Conservation (phyloP, 768 basidiomycete species). For the Boletus reticulatus region DNA sequence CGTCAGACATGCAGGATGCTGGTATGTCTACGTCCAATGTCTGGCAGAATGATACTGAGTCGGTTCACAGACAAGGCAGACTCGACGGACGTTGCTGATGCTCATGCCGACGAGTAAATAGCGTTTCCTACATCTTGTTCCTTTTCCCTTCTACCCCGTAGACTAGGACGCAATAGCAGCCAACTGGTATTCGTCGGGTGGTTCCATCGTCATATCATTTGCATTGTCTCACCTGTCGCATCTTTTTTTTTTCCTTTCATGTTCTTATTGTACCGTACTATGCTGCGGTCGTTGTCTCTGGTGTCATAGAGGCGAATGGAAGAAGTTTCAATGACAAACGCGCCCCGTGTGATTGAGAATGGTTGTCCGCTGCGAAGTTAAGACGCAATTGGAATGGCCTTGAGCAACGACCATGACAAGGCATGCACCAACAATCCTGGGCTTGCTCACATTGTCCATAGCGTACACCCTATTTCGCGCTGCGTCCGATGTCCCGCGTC, state of each 20-base stretch:
- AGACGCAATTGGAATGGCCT: too few relatives aligned
- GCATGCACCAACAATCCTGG: slow-evolving; percentile 10
- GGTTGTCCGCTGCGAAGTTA: too few relatives aligned
- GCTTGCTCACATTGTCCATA: slow-evolving; percentile 38
- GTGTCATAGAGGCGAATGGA: slow-evolving; percentile 33
- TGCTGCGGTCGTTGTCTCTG: slow-evolving; percentile 32
- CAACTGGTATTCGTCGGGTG: slow-evolving; percentile 10
- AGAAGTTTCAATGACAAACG: slow-evolving; percentile 28
- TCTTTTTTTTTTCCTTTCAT: slow-evolving; percentile 27
- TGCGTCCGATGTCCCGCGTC: slow-evolving; percentile 41
- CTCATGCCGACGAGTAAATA: slow-evolving; percentile 63
- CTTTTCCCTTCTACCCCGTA: slow-evolving; percentile 15
- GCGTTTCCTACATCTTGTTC: slow-evolving; percentile 7
- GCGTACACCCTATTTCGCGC: slow-evolving; percentile 42
- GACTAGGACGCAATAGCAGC: slow-evolving; percentile 12
- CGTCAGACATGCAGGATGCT: slow-evolving; percentile 94
- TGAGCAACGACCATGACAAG: slow-evolving; percentile 9
- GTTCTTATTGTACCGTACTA: slow-evolving; percentile 37
- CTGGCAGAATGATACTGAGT: slow-evolving; percentile 4
- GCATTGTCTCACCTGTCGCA: slow-evolving; percentile 33
- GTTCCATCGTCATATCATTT: slow-evolving; percentile 29
- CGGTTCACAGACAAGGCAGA: slow-evolving; percentile 63
- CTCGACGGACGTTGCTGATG: slow-evolving; percentile 66
- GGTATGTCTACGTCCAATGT: slow-evolving; percentile 48
- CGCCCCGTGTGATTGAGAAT: background rate